Base-by-base conservation (phyloP, 345 rosid genomes). In the Gossypium stocksii region DNA sequence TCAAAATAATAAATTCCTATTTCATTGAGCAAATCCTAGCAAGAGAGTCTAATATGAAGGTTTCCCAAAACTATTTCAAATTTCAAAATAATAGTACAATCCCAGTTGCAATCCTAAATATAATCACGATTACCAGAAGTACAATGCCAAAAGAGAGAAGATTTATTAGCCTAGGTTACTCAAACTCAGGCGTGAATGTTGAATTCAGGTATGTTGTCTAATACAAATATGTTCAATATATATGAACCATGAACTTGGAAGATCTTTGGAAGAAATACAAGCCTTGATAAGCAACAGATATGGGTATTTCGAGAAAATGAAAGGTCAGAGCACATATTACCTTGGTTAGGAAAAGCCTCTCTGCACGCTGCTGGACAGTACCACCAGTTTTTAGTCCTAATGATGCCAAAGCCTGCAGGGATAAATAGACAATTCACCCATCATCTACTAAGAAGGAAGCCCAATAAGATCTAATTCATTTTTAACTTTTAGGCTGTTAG, bases 261-360 rank as follows among this genome's bases (percentile, higher is more conserved):
- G 52, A 48, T 48, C 9, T 22, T 17, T 54, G 23, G 58, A 54
- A 54, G 58, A n/a, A 51, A 51, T 51, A 51, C 54, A 51, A 14
- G 19, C 54, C 19, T 51, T 16, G 6, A n/a, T 14, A 4, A 51
- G 22, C 13, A 19, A 2, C 9, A 19, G 59, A 19, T 23, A 54
- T 54, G 4, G 13, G 23, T 19, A 54, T 54, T 54, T n/a, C 23
- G 3, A 54, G 59, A 9, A 54, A 54, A 19, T 54, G 59, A 2
- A 54, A 54, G 59, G 25, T 19, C 12, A 3, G 59, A n/a, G 10
- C 12, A 54, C 59, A 54, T 61, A 60, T 53, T 15, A 93, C 97
- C 99, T 96, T 93, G 23, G 93, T 89, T 66, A 93, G 91, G 82
- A 96, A 89, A 75, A 96, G 94, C 87, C 98, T 88, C 86, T 93